Base-by-base conservation (phyloP, 768 basidiomycete genomes). In the Russula sp. region DNA sequence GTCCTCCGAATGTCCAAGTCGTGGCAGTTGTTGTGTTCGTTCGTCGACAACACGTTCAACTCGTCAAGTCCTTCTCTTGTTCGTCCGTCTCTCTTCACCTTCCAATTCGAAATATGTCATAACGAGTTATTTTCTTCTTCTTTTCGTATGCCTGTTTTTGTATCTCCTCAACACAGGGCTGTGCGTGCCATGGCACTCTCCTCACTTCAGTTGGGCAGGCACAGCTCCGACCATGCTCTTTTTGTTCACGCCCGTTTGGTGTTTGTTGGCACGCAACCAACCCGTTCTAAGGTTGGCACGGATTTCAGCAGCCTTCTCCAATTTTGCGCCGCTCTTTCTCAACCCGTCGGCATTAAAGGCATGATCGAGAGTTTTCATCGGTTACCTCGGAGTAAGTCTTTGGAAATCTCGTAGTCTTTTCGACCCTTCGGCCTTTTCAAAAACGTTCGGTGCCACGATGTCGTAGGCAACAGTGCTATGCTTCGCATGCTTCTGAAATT, bases 341-440 rank as follows among this genome's bases (percentile, higher is more conserved):
- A 65, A 65, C 64, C 54, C 59, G 59, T 65, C 64, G 49, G 51
- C 59, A 65, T 65, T 65, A 65, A 65, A 59, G 58, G 38, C 58
- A 61, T 51, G 63, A 64, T 64, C 63, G 59, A 60, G 52, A 57
- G 59, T 38, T 59, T 65, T 65, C 54, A 46, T 61, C 59, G 59
- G 59, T 57, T 59, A 65, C 59, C 59, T 52, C 54, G 59, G 59
- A 61, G 59, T 57, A 57, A 57, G 64, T 61, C 59, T 61, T 56
- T 61, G 55, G 64, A 44, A 61, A 65, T 61, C 49, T 61, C 40
- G 32, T 57, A 20, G 64, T 65, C 59, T 52, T 52, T 57, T 61
- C 59, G 30, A 65, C 38, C 30, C 40, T 38, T 55, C 53, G 36
- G 58, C 46, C 48, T 46, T 60, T 50, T 54, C 59, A 38, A 56